Conservation (phyloP, 148 eudicot genomes). For the Linanthus parryae region DNA sequence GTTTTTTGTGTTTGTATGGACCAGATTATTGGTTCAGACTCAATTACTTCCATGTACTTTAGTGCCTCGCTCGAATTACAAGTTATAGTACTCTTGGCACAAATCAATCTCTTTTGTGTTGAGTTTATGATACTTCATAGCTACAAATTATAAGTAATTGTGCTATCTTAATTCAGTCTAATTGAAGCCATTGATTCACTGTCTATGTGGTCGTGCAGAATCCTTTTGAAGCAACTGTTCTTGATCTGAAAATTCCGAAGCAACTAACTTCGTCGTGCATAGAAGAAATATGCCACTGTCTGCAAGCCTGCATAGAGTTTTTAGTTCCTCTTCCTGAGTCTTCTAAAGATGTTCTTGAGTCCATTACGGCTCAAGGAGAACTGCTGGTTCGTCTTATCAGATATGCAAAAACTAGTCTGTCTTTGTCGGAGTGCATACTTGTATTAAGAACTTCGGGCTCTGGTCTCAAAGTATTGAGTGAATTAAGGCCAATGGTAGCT, state of each 20-base stretch:
- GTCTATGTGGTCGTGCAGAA: constrained; percentile 38
- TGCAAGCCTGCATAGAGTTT: constrained; percentile 38
- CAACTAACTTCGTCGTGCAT: constrained; percentile 47
- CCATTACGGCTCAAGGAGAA: constrained; percentile 61
- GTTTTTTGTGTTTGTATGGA: too few species aligned
- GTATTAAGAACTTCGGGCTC: constrained; percentile 53
- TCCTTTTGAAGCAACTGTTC: constrained; percentile 19
- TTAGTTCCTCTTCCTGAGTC: constrained; percentile 43
- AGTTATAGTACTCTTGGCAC: too few species aligned
- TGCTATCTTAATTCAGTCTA: neutral
- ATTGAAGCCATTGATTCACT: neutral
- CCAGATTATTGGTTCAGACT: too few species aligned
- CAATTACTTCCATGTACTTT: too few species aligned
- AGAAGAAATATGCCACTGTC: constrained; percentile 41
- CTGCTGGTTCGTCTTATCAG: constrained; percentile 55
- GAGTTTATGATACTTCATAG: too few species aligned
- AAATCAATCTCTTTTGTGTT: too few species aligned
- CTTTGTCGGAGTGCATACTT: constrained; percentile 37
- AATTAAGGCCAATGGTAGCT: constrained; percentile 27
- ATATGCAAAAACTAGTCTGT: constrained; percentile 21
- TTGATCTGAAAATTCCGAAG: constrained; percentile 32
- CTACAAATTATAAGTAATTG: too few species aligned
- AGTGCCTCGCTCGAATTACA: too few species aligned
- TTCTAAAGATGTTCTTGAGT: constrained; percentile 47
- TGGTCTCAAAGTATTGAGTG: constrained; percentile 58